Conservation (phyloP, 345 rosid genomes). For the Kernera saxatilis region DNA sequence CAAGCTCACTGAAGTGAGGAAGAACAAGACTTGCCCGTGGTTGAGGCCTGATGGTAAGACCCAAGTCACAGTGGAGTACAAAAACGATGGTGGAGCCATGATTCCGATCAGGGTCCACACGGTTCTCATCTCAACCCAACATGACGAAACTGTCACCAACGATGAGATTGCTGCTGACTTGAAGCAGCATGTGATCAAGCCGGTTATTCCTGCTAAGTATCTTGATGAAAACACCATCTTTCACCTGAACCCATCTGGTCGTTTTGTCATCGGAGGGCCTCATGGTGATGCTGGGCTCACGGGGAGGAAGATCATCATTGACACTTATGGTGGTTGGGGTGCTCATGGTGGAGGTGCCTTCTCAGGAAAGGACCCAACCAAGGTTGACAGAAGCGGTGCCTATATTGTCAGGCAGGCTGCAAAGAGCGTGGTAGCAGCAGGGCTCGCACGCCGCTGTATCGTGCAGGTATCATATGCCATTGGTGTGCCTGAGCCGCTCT, state of each 20-base stretch:
- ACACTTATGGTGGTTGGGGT: constrained; percentile 76
- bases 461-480: constrained; percentile 78
- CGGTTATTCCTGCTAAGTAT: constrained; percentile 63
- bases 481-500: constrained; percentile 66
- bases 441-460: constrained; percentile 70
- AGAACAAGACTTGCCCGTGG: constrained; percentile 73
- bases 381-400: constrained; percentile 84
- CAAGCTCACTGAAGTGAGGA: constrained; percentile 75
- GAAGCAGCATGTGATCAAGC: constrained; percentile 70
- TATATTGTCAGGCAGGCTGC: constrained; percentile 76
- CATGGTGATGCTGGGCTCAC: constrained; percentile 87
- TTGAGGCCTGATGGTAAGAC: constrained; percentile 86
- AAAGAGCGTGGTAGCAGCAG: constrained; percentile 67
- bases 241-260: constrained; percentile 77
- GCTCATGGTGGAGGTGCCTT: constrained; percentile 80
- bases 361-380: constrained; percentile 75
- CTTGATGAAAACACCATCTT: constrained; percentile 74
- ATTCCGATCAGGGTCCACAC: constrained; percentile 70
- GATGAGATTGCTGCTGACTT: constrained; percentile 63
- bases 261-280: constrained; percentile 81
- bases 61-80: constrained; percentile 72
- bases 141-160: constrained; percentile 73
- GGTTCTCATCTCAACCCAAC: constrained; percentile 74
- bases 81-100: constrained; percentile 66
- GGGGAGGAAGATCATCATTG: constrained; percentile 73